Evolutionary conservation across 1,284 basidiomycete species (phyloP), one percentile per base, ranked within the genome.

Genomic region (Hemileia vastatrix): DNA sequence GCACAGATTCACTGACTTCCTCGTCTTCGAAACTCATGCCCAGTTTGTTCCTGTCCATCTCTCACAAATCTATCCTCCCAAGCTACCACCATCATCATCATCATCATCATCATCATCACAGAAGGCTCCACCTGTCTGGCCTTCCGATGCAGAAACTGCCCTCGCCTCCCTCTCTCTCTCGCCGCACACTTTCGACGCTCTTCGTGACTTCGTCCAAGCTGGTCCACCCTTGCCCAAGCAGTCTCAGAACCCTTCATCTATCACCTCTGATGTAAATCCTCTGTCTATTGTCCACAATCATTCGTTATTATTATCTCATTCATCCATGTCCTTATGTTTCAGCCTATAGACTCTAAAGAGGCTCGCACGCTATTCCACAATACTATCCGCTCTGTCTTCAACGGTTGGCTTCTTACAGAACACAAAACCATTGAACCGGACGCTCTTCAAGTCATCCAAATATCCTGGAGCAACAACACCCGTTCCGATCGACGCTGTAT

Each of bases 341-440:
- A 94, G 87, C 84, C 87, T 6, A 90, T 98, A 48, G 75, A 81
- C 23, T 86, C 84, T 21, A 97, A 97, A 77, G 81, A 83, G 27
- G 83, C 82, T 6, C 83, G 94, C 27, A 90, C 89, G 1, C 83
- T 82, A 4, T 81, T 95, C 61, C 94, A 98, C 75, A 82, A 88
- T 75, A 78, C 81, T 9, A 79, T 98, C 44, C 84, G 95, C 52
- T 84, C 86, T 64, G 76, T 90, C 3, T 95, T 97, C 72, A 79
- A 77, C 1, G 89, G 90, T 19, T 86, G 86, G 67, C 81, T 97
- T 45, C 86, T 92, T 50, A 90, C 85, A 19, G 87, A 90, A 74
- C 86, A 86, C 1, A 84, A 79, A 77, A 33, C 55, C 36, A 21
- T 56, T 2, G 54, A 56, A 11, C 45, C 27, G 9, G 36, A 21